These are phyloP conservation scores for Talaromyces sp. DNA, from an alignment of 2,329 filamentous ascomycete species.

Conservation along the genomic window DNA sequence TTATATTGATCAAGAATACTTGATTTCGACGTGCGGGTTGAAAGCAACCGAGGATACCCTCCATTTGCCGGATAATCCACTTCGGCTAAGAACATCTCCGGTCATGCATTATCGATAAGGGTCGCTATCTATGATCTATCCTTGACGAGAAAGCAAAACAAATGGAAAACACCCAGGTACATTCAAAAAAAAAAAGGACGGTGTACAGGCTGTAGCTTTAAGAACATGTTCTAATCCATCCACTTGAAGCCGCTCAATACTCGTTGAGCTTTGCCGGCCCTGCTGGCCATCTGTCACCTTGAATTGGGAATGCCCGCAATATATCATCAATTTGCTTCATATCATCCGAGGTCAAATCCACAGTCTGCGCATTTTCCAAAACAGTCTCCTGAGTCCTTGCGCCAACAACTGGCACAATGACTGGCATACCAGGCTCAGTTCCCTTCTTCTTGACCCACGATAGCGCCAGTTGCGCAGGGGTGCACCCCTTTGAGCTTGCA, in stretches of 20 bases:
- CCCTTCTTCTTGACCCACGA: conserved; percentile 46
- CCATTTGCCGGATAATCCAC: background rate
- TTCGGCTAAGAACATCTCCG: background rate
- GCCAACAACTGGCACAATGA: conserved; percentile 37
- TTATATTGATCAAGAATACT: background rate
- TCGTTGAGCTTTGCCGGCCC: conserved; percentile 7
- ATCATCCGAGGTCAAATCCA: conserved; percentile 43
- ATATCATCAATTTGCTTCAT: conserved; percentile 11
- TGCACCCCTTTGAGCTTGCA: conserved; percentile 39
- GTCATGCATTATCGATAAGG: background rate
- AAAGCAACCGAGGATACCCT: conserved; percentile 1
- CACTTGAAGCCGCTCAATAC: background rate
- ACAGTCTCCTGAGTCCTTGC: conserved; percentile 29
- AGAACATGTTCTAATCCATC: background rate
- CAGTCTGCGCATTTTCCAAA: conserved; percentile 36
- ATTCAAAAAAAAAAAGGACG: too few relatives aligned
- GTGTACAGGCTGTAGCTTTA: background rate
- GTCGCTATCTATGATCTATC: too few relatives aligned
- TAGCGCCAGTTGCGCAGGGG: conserved; percentile 46
- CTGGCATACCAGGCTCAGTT: conserved; percentile 41
- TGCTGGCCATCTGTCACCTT: conserved; percentile 17
- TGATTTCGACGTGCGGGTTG: background rate
- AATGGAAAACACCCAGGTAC: too few relatives aligned
- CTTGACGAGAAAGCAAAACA: too few relatives aligned
- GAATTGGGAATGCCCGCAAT: conserved; percentile 1